Evolutionary conservation across 768 basidiomycete genomes (phyloP), one percentile per base, ranked within the genome.

Genomic region (Termitomyces sp.): DNA sequence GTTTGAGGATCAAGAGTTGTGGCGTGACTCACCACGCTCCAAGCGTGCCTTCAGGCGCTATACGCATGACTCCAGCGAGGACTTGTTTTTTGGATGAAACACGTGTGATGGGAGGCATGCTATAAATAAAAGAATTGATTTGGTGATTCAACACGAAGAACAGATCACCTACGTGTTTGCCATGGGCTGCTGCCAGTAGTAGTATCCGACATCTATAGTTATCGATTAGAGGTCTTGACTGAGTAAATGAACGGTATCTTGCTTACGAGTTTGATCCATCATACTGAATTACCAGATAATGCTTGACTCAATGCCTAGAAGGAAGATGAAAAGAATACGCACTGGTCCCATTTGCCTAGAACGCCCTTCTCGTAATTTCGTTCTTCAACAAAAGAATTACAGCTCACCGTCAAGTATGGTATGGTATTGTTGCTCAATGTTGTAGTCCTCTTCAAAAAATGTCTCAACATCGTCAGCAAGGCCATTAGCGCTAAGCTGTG

Each of bases 121-220:
- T 86, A 60, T 2, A 12, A 20, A 43, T 40, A 3, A 38, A 28
- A 36, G 8, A 14, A 36, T 36, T 44, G 28, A 2, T 18, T 40
- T 12, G 26, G 38, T 44, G 22, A 30, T 13, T 5, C 8, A 33
- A 28, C 16, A 24, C 24, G 24, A 9, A 22, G 45, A 30, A 54
- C 38, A 43, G 9, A 26, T 24, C 1, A 68, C 77, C 38, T 53
- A 81, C 78, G 80, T 79, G 66, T 88, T 82, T 18, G 78, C 75
- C 80, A 83, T 83, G 3, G 86, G 85, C 64, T 85, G 85, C 61
- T 90, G 86, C 83, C 86, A 87, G 69, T 88, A 86, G 61, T 76
- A 81, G 60, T 84, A 87, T 56, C 79, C 79, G 58, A 84, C 66
- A 66, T 82, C 75, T 79, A 36, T 14, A 54, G n/a, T 44, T 1